Evolutionary conservation across 2,329 filamentous ascomycete genomes (phyloP).

Genomic region (Monascus ruber): DNA sequence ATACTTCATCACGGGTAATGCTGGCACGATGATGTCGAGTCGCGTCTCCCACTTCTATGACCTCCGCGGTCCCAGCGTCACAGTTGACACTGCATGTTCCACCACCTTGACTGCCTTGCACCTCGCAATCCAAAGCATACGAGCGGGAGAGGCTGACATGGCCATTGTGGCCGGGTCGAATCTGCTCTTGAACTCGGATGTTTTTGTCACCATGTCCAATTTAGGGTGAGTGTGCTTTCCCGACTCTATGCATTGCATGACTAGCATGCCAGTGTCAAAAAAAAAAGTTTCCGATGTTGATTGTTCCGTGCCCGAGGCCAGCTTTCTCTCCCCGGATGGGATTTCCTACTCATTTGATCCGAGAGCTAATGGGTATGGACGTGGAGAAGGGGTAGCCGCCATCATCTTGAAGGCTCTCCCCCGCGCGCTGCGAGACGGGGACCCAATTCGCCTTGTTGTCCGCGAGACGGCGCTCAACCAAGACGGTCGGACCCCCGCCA

Average conservation of each 20-base stretch:
- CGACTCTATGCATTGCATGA: too few species aligned
- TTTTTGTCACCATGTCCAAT: slow-evolving; percentile 13
- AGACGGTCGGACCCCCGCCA: slow-evolving; percentile 36
- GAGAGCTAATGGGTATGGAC: slow-evolving; percentile 34
- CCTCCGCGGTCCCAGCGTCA: slow-evolving; percentile 20
- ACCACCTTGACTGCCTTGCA: slow-evolving; percentile 21
- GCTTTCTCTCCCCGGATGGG: slow-evolving; percentile 18
- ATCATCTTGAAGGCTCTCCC: slow-evolving; percentile 33
- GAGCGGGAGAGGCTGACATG: slow-evolving; percentile 11
- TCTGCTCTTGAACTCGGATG: slow-evolving; percentile 14
- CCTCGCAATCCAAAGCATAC: slow-evolving; percentile 17
- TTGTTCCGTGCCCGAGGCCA: too few species aligned
- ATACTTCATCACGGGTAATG: slow-evolving; percentile 17
- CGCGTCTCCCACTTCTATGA: slow-evolving; percentile 24
- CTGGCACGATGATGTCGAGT: slow-evolving; percentile 16
- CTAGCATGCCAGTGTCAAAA: too few species aligned
- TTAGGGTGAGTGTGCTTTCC: too few species aligned
- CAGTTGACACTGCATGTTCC: slow-evolving; percentile 25
- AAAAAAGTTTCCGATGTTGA: too few species aligned
- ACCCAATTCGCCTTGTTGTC: slow-evolving; percentile 35
- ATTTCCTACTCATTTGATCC: slow-evolving; percentile 26
- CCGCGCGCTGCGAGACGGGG: slow-evolving; percentile 30
- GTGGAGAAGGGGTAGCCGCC: slow-evolving; percentile 35
- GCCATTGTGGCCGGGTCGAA: slow-evolving; percentile 16
- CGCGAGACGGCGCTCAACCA: slow-evolving; percentile 30